Conservation (phyloP, 352 stramenopile species). For the Phytophthora uliginosa region DNA sequence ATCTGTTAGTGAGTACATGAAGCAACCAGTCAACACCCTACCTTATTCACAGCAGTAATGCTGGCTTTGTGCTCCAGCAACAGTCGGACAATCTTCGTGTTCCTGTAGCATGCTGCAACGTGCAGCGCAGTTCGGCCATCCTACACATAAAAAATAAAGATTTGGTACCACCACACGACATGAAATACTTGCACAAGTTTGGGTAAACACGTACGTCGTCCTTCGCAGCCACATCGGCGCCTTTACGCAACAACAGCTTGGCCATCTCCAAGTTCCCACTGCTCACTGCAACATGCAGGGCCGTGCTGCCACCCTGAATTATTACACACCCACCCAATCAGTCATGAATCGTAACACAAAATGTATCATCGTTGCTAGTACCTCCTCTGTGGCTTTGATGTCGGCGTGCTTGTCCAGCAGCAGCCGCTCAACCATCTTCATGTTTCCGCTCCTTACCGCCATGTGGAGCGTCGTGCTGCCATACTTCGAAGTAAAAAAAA, state of each 20-base stretch:
- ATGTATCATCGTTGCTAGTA: background rate
- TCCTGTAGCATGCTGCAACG: constrained; percentile 3
- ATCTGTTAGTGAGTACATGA: background rate
- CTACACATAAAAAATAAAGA: background rate
- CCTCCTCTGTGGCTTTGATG: constrained; percentile 51
- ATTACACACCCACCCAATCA: background rate
- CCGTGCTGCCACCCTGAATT: constrained; percentile 5
- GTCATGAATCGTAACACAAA: too few relatives aligned
- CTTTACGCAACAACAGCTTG: background rate
- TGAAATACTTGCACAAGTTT: background rate
- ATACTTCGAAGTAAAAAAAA: constrained; percentile 37
- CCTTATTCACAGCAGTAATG: constrained; percentile 12
- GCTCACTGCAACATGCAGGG: constrained; percentile 4
- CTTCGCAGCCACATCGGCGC: constrained; percentile 5
- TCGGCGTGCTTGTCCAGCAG: constrained; percentile 60
- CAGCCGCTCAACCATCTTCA: constrained; percentile 63
- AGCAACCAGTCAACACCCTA: background rate
- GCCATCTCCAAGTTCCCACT: constrained; percentile 5
- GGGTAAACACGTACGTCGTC: background rate
- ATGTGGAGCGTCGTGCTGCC: constrained; percentile 80
- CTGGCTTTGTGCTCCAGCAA: background rate
- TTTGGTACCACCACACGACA: background rate
- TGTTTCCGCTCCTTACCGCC: constrained; percentile 65
- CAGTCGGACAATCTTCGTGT: constrained; percentile 1
- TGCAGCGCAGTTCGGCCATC: constrained; percentile 2